Conservation (phyloP, 2,329 filamentous ascomycete species). For the Fusarium sp. region DNA sequence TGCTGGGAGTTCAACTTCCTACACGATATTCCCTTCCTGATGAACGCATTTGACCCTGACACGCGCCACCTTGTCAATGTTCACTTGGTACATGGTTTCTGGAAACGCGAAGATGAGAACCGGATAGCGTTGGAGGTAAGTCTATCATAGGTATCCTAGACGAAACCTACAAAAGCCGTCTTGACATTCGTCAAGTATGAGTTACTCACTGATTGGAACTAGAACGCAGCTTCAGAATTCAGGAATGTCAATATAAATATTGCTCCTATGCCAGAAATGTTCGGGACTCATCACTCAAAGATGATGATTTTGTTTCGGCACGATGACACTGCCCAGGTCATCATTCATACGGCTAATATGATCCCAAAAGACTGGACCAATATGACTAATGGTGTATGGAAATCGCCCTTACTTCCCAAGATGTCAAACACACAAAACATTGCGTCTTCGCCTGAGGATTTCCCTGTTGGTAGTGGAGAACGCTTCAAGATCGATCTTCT, state of each 20-base stretch:
- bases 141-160: neutral
- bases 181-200: neutral
- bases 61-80: constrained; percentile 62
- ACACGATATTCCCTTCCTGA: constrained; percentile 69
- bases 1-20: constrained; percentile 79
- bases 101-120: constrained; percentile 74
- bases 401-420: constrained; percentile 75
- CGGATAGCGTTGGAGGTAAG: constrained; percentile 69
- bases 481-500: constrained; percentile 83
- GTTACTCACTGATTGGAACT: constrained; percentile 13
- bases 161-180: neutral
- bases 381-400: constrained; percentile 88
- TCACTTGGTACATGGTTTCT: constrained; percentile 71
- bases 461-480: constrained; percentile 67
- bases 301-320: constrained; percentile 87
- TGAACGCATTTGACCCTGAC: constrained; percentile 66
- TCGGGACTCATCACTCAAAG: constrained; percentile 88
- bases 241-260: constrained; percentile 77
- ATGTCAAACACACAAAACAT: constrained; percentile 21
- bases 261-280: constrained; percentile 85
- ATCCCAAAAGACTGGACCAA: constrained; percentile 89
- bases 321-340: constrained; percentile 80
- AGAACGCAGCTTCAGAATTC: constrained; percentile 72
- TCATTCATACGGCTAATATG: constrained; percentile 94
- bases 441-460: constrained; percentile 6